Percentiles rank a stretch among this genome's conserved stretches.
phyloP scores from a whole-genome alignment of 768 basidiomycete genomes.

The Galerina marginata region DNA sequence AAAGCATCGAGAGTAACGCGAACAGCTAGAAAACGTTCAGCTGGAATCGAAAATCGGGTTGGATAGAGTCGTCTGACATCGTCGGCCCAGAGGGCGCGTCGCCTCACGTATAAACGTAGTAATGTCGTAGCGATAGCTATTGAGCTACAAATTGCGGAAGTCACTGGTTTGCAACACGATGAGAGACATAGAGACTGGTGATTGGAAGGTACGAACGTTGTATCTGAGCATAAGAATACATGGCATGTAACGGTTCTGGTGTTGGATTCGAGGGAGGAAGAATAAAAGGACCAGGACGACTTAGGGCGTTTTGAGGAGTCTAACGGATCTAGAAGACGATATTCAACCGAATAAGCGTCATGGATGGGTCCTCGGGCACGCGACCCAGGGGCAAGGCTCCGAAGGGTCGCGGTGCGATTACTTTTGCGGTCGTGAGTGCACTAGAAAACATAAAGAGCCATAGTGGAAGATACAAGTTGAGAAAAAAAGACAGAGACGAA shows the following conservation, averaged over 20 bases:
- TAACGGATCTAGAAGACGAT: too few species aligned
- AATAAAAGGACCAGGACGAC: too few species aligned
- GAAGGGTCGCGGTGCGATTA: too few species aligned
- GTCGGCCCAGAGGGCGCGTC: conserved; percentile 40
- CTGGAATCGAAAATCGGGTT: neutral
- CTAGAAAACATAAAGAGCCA: too few species aligned
- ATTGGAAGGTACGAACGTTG: neutral
- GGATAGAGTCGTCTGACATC: conserved; percentile 31
- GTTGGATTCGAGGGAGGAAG: too few species aligned
- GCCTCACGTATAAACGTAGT: conserved; percentile 36
- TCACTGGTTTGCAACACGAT: conserved; percentile 25
- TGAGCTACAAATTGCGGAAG: conserved; percentile 36
- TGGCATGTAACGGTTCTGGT: neutral
- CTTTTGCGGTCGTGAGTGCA: too few species aligned
- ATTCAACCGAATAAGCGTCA: too few species aligned
- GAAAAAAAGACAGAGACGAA: too few species aligned
- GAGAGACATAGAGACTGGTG: neutral
- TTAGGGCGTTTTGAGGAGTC: too few species aligned
- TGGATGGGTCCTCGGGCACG: too few species aligned
- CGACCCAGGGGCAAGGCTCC: too few species aligned
- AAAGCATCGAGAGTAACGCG: conserved; percentile 34
- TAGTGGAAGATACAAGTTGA: too few species aligned
- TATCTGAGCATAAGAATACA: neutral
- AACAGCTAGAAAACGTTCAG: conserved; percentile 25
- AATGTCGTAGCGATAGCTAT: conserved; percentile 37